Base-by-base conservation (phyloP, 768 basidiomycete species). In the Lentinula lateritia region DNA sequence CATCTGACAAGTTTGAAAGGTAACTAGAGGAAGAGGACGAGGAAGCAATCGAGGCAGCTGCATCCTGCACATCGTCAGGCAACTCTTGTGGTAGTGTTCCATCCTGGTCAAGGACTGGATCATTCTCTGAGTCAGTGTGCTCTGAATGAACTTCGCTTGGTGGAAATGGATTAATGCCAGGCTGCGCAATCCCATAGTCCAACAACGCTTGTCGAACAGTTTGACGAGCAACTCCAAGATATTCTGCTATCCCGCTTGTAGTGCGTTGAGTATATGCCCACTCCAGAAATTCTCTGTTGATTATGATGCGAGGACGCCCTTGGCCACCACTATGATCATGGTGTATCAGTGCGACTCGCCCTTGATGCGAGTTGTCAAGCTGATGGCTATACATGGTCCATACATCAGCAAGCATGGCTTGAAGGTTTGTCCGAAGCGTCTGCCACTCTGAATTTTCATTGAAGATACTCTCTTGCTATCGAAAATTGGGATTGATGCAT, bases 1-100 rank as follows among this genome's bases (percentile, higher is more conserved):
- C 34, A 50, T 68, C 61, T 2, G 61, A 41, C 28, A 66, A 59
- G 32, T 28, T 46, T 5, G 60, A 63, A 13, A 48, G 62, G 56
- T 23, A 23, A 23, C 28, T 23, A n/a, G 20, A 45, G 13, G 62
- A 50, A 23, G 52, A 63, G 9, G 62, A 50, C 9, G 52, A 63
- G 12, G 63, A 63, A 15, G 42, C 0, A 18, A 61, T 38, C 2
- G 15, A 41, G 16, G 50, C 20, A 8, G 12, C 16, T 7, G 20
- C 39, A 43, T 10, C 28, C 16, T 45, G 34, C 15, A 50, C 32
- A 10, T 50, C 45, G 18, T 12, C 5, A 50, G 48, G 59, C 5
- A 60, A 34, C 15, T 50, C 16, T n/a, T 45, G 10, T 23, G 58
- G 15, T 6, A 60, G 18, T 15, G 42, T 38, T 13, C 52, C 55